Conservation (phyloP, 169 alveolate genomes). For the Plasmodium ovale region DNA sequence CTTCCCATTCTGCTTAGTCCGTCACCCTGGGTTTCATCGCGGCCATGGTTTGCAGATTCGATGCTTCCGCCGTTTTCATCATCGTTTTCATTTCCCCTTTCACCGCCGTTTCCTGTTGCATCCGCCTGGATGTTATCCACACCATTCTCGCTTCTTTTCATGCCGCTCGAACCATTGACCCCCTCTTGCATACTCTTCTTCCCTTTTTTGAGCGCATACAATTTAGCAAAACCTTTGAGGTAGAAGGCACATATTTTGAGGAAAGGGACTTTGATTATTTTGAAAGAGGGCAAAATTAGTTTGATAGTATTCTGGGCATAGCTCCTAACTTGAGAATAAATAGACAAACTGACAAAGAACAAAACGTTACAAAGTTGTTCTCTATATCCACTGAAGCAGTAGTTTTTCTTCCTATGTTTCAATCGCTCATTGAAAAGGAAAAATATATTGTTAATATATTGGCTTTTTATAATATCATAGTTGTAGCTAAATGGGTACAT, state of each 20-base stretch:
- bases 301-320: constrained; percentile 71
- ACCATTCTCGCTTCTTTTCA: neutral
- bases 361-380: constrained; percentile 68
- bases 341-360: constrained; percentile 58
- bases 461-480: constrained; percentile 63
- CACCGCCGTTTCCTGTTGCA: neutral
- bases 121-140: neutral
- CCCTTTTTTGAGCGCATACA: constrained; percentile 2
- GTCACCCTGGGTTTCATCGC: neutral
- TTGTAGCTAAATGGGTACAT: constrained; percentile 70
- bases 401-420: constrained; percentile 65
- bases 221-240: constrained; percentile 36
- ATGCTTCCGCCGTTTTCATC: neutral
- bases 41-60: too few species aligned
- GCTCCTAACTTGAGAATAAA: constrained; percentile 69
- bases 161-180: too few species aligned
- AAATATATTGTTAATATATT: constrained; percentile 58
- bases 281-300: constrained; percentile 61
- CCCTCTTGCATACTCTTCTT: neutral
- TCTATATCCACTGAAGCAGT: constrained; percentile 38
- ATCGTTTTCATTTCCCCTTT: neutral
- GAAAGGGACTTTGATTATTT: constrained; percentile 50
- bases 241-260: constrained; percentile 55
- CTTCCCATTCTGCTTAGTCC: neutral
- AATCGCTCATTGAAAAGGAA: constrained; percentile 57